phyloP scores from a whole-genome alignment of 139 green algal genomes.

The Klebsormidium nitens region DNA sequence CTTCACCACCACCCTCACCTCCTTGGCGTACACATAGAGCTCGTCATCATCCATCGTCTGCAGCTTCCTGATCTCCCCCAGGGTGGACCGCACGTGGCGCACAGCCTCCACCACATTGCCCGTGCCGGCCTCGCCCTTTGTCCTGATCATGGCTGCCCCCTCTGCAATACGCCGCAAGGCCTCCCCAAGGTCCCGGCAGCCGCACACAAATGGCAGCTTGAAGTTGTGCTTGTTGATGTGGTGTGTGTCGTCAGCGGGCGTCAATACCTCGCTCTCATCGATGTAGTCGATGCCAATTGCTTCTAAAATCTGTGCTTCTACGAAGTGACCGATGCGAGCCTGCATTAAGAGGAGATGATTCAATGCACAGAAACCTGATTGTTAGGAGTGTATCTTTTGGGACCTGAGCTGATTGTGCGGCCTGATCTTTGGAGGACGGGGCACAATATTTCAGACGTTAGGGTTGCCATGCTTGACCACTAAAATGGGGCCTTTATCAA shows the following conservation, averaged over 20 bases:
- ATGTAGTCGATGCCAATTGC: slow-evolving; percentile 95
- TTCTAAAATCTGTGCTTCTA: slow-evolving; percentile 98
- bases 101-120: slow-evolving; percentile 99
- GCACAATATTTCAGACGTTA: too few species aligned
- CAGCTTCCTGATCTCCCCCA: slow-evolving; percentile 88
- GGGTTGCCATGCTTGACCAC: too few species aligned
- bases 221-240: slow-evolving; percentile 99
- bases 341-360: slow-evolving; percentile 7
- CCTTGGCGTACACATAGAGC: slow-evolving; percentile 98
- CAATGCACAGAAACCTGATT: too few species aligned
- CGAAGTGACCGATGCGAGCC: slow-evolving; percentile 96
- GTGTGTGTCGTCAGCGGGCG: slow-evolving; percentile 94
- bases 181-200: slow-evolving; percentile 97
- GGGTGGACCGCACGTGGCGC: slow-evolving; percentile 85
- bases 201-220: slow-evolving; percentile 98
- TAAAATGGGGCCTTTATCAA: too few species aligned
- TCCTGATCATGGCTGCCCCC: slow-evolving; percentile 95
- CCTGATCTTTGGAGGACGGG: too few species aligned
- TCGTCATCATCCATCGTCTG: slow-evolving; percentile 98
- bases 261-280: slow-evolving; percentile 97
- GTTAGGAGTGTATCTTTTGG: too few species aligned
- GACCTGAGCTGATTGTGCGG: too few species aligned
- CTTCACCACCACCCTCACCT: slow-evolving; percentile 29
- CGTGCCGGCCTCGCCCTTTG: slow-evolving; percentile 86
- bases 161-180: slow-evolving; percentile 93